Conservation (phyloP, 129 eudicot genomes). For the Sambucus nigra region DNA sequence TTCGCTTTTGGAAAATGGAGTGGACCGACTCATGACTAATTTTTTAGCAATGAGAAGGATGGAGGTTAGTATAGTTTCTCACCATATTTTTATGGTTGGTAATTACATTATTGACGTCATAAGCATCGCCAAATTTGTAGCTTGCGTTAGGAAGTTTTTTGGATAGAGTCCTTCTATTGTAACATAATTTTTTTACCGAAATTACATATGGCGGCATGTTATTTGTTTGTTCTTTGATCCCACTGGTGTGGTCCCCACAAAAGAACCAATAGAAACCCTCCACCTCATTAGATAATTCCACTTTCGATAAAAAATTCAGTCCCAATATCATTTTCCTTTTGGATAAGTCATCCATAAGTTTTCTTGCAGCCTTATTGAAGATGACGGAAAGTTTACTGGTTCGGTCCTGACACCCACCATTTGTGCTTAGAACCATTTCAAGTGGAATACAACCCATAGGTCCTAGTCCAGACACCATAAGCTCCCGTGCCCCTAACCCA, state of each 20-base stretch:
- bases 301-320: no score
- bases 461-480: conserved; percentile 89
- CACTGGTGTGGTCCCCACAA: no score
- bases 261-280: no score
- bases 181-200: no score
- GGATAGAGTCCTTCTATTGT: no score
- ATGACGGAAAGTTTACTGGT: conserved; percentile 59
- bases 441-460: conserved; percentile 99
- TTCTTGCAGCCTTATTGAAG: conserved; percentile 48
- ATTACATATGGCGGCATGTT: no score
- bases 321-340: no score
- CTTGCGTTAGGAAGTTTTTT: conserved; percentile 60
- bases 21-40: no score
- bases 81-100: conserved; percentile 65
- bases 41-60: no score
- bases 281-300: no score
- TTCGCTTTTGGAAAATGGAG: no score
- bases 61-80: not conserved
- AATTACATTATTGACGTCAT: conserved; percentile 75
- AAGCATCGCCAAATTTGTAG: conserved; percentile 78
- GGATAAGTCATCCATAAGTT: conserved; percentile 43
- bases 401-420: conserved; percentile 70
- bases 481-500: conserved; percentile 64
- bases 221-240: no score
- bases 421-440: conserved; percentile 69